Evolutionary conservation across 164 flowering plant genomes (phyloP).

Genomic region (Vitis riparia): DNA sequence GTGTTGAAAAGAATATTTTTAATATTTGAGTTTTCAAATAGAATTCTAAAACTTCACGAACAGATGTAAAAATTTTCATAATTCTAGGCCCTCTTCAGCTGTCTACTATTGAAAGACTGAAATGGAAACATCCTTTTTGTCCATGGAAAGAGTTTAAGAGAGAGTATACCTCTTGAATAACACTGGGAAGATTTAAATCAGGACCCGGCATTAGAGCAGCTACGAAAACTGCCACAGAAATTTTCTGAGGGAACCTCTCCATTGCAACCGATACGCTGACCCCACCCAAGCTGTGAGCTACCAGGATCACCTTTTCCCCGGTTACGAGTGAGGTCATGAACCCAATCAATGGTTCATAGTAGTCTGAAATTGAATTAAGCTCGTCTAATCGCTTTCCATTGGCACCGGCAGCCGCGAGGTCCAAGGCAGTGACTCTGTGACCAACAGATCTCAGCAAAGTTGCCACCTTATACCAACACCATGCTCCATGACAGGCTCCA

Average conservation of each 20-base stretch:
- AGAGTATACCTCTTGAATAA: slow-evolving; percentile 8
- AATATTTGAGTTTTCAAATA: too few relatives aligned
- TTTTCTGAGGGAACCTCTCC: slow-evolving; percentile 27
- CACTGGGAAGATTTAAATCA: background rate
- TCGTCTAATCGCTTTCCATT: slow-evolving; percentile 6
- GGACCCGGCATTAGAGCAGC: slow-evolving; percentile 21
- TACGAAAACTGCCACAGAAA: slow-evolving; percentile 19
- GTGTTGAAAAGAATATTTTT: too few relatives aligned
- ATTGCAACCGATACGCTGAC: slow-evolving; percentile 14
- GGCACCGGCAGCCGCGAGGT: slow-evolving; percentile 26
- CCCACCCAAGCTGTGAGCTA: slow-evolving; percentile 31
- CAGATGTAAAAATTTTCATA: background rate
- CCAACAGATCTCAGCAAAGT: slow-evolving; percentile 14
- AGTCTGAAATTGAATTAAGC: slow-evolving; percentile 2
- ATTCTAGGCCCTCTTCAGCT: background rate
- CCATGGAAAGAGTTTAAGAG: background rate
- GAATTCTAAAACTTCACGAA: background rate
- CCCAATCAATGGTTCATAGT: slow-evolving; percentile 16
- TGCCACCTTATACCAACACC: slow-evolving; percentile 31
- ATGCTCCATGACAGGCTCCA: slow-evolving; percentile 33
- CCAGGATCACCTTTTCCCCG: slow-evolving; percentile 24
- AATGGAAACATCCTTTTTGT: background rate
- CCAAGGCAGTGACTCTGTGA: slow-evolving; percentile 22
- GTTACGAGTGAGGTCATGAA: slow-evolving; percentile 8
- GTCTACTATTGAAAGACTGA: background rate